A percentile compares a stretch with the other conserved stretches of the same genome.
Conservation (phyloP, 495 filamentous ascomycete species). For the Penicillium silybi region DNA sequence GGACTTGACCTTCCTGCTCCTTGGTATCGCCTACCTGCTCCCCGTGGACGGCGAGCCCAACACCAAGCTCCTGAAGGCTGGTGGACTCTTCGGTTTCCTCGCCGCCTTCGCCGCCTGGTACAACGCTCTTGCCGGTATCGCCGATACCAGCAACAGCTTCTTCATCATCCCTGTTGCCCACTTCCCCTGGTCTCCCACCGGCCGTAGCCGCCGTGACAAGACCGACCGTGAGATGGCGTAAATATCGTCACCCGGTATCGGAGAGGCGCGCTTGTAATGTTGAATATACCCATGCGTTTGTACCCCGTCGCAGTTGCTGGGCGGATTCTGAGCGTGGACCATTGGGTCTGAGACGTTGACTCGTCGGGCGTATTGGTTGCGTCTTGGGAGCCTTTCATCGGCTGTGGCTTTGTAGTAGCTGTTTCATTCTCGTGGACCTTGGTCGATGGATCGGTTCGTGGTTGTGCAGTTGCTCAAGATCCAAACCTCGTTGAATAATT, state of each 20-base stretch:
- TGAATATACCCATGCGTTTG: conserved; percentile 35
- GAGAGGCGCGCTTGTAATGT: conserved; percentile 22
- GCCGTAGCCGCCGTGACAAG: conserved; percentile 55
- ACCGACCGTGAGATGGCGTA: conserved; percentile 40
- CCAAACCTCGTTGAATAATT: conserved; percentile 1
- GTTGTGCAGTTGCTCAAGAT: conserved; percentile 7
- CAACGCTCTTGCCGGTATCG: conserved; percentile 93
- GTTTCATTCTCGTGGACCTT: background rate
- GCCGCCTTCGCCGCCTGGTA: conserved; percentile 95
- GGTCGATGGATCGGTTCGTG: background rate
- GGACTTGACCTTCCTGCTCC: conserved; percentile 86
- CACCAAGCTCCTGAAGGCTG: conserved; percentile 62
- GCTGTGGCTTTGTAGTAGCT: background rate
- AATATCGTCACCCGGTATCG: conserved; percentile 1
- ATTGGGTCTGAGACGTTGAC: conserved; percentile 1
- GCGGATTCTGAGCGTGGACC: background rate
- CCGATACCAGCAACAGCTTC: conserved; percentile 85
- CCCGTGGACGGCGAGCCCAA: conserved; percentile 39
- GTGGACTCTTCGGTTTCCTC: conserved; percentile 82
- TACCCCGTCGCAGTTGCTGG: conserved; percentile 6
- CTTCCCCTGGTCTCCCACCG: conserved; percentile 96
- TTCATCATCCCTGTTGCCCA: conserved; percentile 92
- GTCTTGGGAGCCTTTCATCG: background rate
- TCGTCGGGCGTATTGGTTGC: background rate
- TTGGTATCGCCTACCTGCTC: conserved; percentile 69